A percentile compares a stretch with the other conserved stretches of the same genome.
Conservation (phyloP, 495 filamentous ascomycete species). For the Podospora appendiculata region DNA sequence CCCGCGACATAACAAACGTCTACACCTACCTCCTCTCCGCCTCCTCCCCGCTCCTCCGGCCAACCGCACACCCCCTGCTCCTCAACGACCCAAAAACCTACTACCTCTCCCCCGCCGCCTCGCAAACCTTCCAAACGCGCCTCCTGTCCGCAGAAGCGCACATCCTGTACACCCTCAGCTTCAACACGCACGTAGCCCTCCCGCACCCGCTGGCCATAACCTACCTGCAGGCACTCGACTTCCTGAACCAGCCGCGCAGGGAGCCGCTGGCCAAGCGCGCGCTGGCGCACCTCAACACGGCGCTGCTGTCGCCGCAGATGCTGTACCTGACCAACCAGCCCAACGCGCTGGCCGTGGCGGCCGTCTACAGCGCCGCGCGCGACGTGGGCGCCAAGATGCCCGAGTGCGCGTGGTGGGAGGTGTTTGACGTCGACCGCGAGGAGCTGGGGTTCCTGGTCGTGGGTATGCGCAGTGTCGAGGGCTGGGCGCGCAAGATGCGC, state of each 20-base stretch:
- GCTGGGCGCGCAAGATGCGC: slow-evolving; percentile 48
- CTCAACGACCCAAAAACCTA: slow-evolving; percentile 48
- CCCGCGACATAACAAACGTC: slow-evolving; percentile 73
- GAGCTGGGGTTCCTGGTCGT: slow-evolving; percentile 91
- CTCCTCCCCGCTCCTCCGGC: slow-evolving; percentile 50
- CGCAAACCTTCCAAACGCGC: slow-evolving; percentile 51
- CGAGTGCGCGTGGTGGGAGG: slow-evolving; percentile 87
- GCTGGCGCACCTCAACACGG: slow-evolving; percentile 72
- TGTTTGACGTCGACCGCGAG: slow-evolving; percentile 96
- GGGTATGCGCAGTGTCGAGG: slow-evolving; percentile 71
- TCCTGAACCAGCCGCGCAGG: slow-evolving; percentile 20
- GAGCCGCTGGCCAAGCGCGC: slow-evolving; percentile 50
- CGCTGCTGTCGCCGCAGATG: slow-evolving; percentile 78
- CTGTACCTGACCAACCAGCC: slow-evolving; percentile 92
- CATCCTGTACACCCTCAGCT: slow-evolving; percentile 67
- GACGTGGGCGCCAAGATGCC: slow-evolving; percentile 72
- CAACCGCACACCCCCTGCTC: slow-evolving; percentile 25
- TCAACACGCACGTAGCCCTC: slow-evolving; percentile 74
- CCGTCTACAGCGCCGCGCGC: slow-evolving; percentile 81
- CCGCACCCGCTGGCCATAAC: slow-evolving; percentile 87
- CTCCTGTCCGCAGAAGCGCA: slow-evolving; percentile 65
- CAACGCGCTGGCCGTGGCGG: slow-evolving; percentile 72
- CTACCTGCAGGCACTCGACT: slow-evolving; percentile 84
- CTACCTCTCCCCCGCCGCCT: slow-evolving; percentile 66
- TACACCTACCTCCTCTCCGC: slow-evolving; percentile 74